These are phyloP conservation scores for Kockovaella imperatae DNA, from an alignment of 768 basidiomycete species.

Conservation along the genomic window DNA sequence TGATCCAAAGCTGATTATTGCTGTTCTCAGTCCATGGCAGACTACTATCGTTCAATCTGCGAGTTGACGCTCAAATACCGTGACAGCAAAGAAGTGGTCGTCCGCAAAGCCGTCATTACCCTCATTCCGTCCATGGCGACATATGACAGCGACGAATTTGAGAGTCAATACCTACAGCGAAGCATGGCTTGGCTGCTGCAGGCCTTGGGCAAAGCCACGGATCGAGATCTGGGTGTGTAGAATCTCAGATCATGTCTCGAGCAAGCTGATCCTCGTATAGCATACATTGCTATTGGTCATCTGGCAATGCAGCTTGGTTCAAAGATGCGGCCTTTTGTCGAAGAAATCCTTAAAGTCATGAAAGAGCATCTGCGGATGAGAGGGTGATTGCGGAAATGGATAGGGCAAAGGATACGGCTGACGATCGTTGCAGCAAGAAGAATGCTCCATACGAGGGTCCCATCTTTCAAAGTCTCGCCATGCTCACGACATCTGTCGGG, in stretches of 20 bases:
- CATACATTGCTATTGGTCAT: constrained; percentile 93
- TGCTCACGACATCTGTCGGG: constrained; percentile 90
- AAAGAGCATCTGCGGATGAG: constrained; percentile 78
- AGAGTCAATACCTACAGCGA: constrained; percentile 81
- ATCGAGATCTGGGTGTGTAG: constrained; percentile 71
- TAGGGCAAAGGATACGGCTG: not conserved
- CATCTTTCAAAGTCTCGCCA: constrained; percentile 94
- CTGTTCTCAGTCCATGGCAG: constrained; percentile 47
- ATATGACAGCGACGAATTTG: constrained; percentile 88
- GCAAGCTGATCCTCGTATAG: constrained; percentile 46
- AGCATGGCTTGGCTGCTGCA: constrained; percentile 85
- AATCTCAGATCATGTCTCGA: not conserved
- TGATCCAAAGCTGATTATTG: constrained; percentile 1
- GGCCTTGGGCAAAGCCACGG: constrained; percentile 78
- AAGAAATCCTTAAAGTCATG: constrained; percentile 79
- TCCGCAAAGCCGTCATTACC: constrained; percentile 89
- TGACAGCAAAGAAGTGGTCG: constrained; percentile 73
- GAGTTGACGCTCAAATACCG: constrained; percentile 85
- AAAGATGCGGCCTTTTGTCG: constrained; percentile 92
- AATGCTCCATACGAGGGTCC: constrained; percentile 89
- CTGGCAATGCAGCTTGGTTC: constrained; percentile 83
- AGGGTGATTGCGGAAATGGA: constrained; percentile 61
- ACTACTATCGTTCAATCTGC: constrained; percentile 67
- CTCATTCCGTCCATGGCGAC: constrained; percentile 90
- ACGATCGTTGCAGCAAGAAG: constrained; percentile 51